These are phyloP conservation scores for Rhizopus stolonifer DNA, from an alignment of 371 early-diverging fungal genomes.

Conservation along the genomic window DNA sequence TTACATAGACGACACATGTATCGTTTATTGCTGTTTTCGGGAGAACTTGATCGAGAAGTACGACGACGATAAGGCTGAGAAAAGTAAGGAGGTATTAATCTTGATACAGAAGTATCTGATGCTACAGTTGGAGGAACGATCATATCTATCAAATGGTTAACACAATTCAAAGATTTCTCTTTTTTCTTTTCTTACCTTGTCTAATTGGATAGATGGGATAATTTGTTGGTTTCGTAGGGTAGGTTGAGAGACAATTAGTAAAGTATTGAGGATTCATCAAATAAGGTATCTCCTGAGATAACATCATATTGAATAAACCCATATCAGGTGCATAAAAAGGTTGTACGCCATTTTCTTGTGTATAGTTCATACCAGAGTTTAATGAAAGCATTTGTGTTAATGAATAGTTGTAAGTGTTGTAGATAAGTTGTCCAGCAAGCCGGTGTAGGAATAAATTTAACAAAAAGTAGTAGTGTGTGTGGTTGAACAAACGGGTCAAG, in stretches of 20 bases:
- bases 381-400: constrained; percentile 2
- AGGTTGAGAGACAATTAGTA: no score
- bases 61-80: neutral
- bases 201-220: neutral
- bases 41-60: neutral
- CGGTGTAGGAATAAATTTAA: neutral
- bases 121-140: neutral
- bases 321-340: neutral
- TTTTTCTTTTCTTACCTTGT: neutral
- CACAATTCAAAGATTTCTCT: no score
- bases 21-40: constrained; percentile 6
- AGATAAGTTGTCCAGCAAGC: constrained; percentile 2
- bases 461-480: no score
- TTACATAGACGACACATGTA: constrained; percentile 50
- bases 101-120: neutral
- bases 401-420: neutral
- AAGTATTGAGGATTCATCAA: no score
- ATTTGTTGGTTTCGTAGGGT: neutral
- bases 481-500: neutral
- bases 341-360: neutral
- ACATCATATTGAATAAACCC: neutral
- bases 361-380: neutral
- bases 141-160: neutral
- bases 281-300: constrained; percentile 2
- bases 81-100: neutral